Conservation (phyloP, 768 basidiomycete species). For the Rossbeevera mucosa region DNA sequence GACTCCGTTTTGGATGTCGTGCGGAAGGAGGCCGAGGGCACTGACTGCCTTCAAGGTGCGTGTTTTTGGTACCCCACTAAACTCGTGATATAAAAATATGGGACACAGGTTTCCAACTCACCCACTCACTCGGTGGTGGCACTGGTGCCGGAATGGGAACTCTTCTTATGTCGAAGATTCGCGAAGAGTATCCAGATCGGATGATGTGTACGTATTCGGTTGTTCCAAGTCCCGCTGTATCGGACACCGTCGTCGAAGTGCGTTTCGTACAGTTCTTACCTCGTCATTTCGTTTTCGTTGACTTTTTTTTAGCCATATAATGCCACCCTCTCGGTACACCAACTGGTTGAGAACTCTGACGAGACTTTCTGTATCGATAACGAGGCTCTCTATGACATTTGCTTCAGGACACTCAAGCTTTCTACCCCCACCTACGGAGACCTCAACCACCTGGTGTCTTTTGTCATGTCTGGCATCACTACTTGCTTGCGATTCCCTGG, state of each 20-base stretch:
- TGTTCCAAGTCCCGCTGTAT: slow-evolving; percentile 94
- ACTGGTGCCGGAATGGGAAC: slow-evolving; percentile 99
- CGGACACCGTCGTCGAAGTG: slow-evolving; percentile 97
- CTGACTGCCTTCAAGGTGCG: slow-evolving; percentile 92
- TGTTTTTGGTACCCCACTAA: slow-evolving; percentile 6
- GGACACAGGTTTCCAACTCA: slow-evolving; percentile 88
- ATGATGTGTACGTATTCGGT: slow-evolving; percentile 99
- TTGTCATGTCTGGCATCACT: slow-evolving; percentile 98
- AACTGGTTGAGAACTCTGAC: slow-evolving; percentile 98
- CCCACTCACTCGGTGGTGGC: slow-evolving; percentile 97
- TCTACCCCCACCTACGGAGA: slow-evolving; percentile 94
- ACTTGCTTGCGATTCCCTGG: slow-evolving; percentile 99
- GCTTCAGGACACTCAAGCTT: slow-evolving; percentile 96
- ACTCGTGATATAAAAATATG: slow-evolving; percentile 4
- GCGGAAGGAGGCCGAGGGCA: slow-evolving; percentile 97
- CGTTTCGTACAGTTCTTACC: slow-evolving; percentile 5
- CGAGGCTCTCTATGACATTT: slow-evolving; percentile 98
- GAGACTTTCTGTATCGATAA: slow-evolving; percentile 99
- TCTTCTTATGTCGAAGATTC: slow-evolving; percentile 96
- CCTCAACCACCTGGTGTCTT: slow-evolving; percentile 95
- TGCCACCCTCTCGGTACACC: slow-evolving; percentile 96
- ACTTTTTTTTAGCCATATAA: slow-evolving; percentile 78
- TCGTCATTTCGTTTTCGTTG: neutral
- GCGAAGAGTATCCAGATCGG: slow-evolving; percentile 97
- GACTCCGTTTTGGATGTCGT: slow-evolving; percentile 98